Conservation (phyloP, 139 green algal genomes). For the Auxenochlorella protothecoides region DNA sequence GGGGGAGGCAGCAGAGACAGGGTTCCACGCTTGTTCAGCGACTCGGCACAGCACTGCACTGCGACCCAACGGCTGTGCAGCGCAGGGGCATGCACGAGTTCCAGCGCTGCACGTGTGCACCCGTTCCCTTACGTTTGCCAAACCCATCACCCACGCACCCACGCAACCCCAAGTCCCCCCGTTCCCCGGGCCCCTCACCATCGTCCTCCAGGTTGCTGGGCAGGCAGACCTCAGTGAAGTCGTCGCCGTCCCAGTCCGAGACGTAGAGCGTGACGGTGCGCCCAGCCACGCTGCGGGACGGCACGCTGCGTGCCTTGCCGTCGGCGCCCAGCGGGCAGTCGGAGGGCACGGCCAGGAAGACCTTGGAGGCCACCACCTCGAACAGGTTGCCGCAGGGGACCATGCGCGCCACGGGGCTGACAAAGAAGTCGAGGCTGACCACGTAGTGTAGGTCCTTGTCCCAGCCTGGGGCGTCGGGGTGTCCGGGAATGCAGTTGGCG, state of each 20-base stretch:
- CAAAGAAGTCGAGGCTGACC: conserved; percentile 64
- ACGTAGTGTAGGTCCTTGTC: conserved; percentile 85
- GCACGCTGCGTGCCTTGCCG: conserved; percentile 33
- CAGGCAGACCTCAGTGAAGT: conserved; percentile 61
- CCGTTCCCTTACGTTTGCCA: too few species aligned
- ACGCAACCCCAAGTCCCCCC: too few species aligned
- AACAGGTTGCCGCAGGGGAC: conserved; percentile 87
- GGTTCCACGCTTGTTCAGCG: too few species aligned
- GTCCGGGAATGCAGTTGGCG: too few species aligned
- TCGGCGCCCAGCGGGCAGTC: conserved; percentile 55
- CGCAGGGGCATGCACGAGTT: too few species aligned
- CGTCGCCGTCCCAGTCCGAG: conserved; percentile 39
- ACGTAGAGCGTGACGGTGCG: conserved; percentile 36
- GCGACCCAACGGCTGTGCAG: too few species aligned
- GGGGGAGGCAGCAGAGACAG: too few species aligned
- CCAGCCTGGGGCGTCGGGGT: conserved; percentile 44
- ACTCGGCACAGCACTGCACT: too few species aligned
- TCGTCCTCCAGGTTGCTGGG: conserved; percentile 48
- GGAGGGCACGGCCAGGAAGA: conserved; percentile 68
- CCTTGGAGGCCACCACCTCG: conserved; percentile 48
- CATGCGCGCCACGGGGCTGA: conserved; percentile 33
- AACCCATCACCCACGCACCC: too few species aligned
- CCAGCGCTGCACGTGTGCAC: too few species aligned
- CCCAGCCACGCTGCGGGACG: conserved; percentile 15
- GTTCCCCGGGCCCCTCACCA: neutral